These are phyloP conservation scores for Trametes cingulata DNA, from an alignment of 768 basidiomycete genomes.

Conservation along the genomic window DNA sequence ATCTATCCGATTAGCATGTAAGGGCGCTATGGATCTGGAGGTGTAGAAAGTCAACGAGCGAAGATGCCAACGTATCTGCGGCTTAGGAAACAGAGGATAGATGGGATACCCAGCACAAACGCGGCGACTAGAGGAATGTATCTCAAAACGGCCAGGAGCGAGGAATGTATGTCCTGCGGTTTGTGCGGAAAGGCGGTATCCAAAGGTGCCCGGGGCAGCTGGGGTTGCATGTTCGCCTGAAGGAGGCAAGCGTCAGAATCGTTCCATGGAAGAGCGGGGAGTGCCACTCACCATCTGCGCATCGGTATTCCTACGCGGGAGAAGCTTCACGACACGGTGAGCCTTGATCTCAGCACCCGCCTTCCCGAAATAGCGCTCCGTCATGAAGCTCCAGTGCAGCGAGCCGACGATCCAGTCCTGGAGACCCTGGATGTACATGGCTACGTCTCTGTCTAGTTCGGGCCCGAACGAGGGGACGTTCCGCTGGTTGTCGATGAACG, in stretches of 20 bases:
- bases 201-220: neutral
- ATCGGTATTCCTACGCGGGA: slow-evolving; percentile 5
- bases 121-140: neutral
- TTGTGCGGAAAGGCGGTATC: too few species aligned
- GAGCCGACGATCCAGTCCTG: slow-evolving; percentile 74
- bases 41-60: neutral
- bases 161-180: too few species aligned
- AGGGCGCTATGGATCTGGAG: neutral
- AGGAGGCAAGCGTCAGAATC: too few species aligned
- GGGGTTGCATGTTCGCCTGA: neutral
- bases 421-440: slow-evolving; percentile 57
- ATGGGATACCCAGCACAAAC: neutral
- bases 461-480: slow-evolving; percentile 63
- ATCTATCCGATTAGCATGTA: too few species aligned
- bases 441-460: slow-evolving; percentile 58
- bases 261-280: too few species aligned
- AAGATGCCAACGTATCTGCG: neutral
- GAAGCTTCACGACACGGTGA: slow-evolving; percentile 50
- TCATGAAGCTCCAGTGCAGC: slow-evolving; percentile 72
- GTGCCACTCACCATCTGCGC: neutral
- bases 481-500: slow-evolving; percentile 45
- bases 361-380: slow-evolving; percentile 67
- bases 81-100: neutral
- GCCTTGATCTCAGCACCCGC: slow-evolving; percentile 57
- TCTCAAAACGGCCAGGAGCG: too few species aligned